A percentile compares a stretch with the other conserved stretches of the same genome.
phyloP scores from a whole-genome alignment of 1,284 basidiomycete species.

The Austropuccinia psidii region DNA sequence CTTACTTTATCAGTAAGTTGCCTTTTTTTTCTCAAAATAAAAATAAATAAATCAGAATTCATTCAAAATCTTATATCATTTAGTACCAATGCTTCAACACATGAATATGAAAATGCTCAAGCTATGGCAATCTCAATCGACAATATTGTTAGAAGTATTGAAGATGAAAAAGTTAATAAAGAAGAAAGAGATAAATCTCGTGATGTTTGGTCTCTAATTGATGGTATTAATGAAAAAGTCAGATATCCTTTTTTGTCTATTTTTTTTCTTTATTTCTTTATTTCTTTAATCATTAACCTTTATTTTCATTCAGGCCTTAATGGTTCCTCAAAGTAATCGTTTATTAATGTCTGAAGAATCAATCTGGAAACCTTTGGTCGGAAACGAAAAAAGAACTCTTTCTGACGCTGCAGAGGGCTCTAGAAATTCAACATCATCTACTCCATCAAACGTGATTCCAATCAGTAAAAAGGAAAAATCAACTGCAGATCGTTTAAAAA shows the following conservation, averaged over 20 bases:
- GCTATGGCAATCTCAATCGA: conserved; percentile 97
- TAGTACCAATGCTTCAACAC: conserved; percentile 81
- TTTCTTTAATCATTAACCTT: background rate
- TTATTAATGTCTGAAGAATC: conserved; percentile 75
- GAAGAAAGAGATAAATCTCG: conserved; percentile 90
- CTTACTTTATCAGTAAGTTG: conserved; percentile 50
- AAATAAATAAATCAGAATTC: background rate
- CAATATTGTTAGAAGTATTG: conserved; percentile 85
- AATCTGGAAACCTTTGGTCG: conserved; percentile 31
- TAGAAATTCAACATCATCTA: background rate
- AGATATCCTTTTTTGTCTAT: too few relatives aligned
- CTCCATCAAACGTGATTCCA: background rate
- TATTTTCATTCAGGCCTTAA: conserved; percentile 53
- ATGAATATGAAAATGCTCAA: conserved; percentile 90
- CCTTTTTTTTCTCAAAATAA: background rate
- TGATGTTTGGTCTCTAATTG: conserved; percentile 89
- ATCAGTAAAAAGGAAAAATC: conserved; percentile 18
- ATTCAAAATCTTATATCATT: background rate
- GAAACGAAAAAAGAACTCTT: conserved; percentile 24
- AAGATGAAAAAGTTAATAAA: conserved; percentile 92
- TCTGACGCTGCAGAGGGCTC: conserved; percentile 24
- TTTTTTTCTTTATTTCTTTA: background rate
- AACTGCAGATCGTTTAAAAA: conserved; percentile 29
- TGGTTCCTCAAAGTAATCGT: conserved; percentile 77
- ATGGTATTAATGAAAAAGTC: conserved; percentile 67